Evolutionary conservation across 2,329 filamentous ascomycete genomes (phyloP), one percentile per base, ranked within the genome.

Genomic region (Sclerotinia minor): DNA sequence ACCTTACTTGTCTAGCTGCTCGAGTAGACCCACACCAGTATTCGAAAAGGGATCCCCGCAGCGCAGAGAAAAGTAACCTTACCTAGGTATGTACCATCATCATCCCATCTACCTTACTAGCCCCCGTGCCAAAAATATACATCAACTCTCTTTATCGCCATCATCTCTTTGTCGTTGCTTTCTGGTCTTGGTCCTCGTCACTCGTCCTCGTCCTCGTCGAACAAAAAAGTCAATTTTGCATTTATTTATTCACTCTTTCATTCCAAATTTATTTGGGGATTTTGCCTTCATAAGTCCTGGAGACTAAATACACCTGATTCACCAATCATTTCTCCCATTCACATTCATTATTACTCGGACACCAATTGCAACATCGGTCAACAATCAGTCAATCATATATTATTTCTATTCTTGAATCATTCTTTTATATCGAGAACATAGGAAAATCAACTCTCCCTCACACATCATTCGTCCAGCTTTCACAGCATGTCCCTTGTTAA

Each of bases 381-480:
- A 35, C 7, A 35, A 35, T 21, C 15, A 19, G 29, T 19, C 38
- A 35, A 35, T 26, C 55, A 59, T 24, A 45, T 32, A 53, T 41
- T 17, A 24, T 57, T 57, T 61, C 65, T 60, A 61, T 67, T 67
- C 32, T 61, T 54, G 65, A 66, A 45, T 66, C 64, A 61, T 29
- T 67, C 45, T 13, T 67, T 53, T 45, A 54, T 32, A 41, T 50
- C 45, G 13, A 26, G 35, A 45, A 67, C 32, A 67, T 29, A 61
- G 19, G 17, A 52, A 17, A 9, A 3, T n/a, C 59, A 24, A 24
- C n/a, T 17, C 21, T 47, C 21, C 3, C 11, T n/a, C 59, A 19
- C n/a, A n/a, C 44, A 8, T 21, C 21, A 3, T 6, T 29, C 7
- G 5, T 57, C 2, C 8, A 45, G 24, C 38, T 53, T 44, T 38